phyloP scores from a whole-genome alignment of 1,284 basidiomycete genomes.

The Limonomyces culmigenus region DNA sequence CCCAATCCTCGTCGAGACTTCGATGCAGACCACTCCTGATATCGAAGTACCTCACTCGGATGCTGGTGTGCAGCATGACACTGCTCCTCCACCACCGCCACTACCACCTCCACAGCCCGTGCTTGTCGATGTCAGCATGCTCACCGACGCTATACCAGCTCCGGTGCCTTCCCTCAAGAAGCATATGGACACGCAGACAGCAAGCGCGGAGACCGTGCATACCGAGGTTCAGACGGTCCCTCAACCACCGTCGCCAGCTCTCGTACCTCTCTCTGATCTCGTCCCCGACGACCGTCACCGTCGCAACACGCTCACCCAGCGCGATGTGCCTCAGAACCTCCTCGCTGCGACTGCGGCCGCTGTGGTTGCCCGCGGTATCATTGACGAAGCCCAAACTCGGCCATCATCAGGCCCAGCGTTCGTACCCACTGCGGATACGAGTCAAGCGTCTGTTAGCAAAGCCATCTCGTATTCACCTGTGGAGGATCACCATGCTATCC shows the following conservation, averaged over 20 bases:
- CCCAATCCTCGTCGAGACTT: no score
- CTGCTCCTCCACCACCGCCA: not conserved
- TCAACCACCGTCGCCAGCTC: no score
- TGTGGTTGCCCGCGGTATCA: conserved; percentile 32
- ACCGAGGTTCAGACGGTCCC: not conserved
- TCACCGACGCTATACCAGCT: no score
- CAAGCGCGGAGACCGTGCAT: conserved; percentile 1
- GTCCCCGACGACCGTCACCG: conserved; percentile 7
- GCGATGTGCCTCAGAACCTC: conserved; percentile 17
- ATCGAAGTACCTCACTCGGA: conserved; percentile 15
- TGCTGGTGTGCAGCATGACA: conserved; percentile 23
- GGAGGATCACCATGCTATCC: no score
- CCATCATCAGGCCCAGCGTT: no score
- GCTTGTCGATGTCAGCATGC: not conserved
- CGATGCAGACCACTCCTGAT: conserved; percentile 33
- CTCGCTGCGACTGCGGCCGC: conserved; percentile 22
- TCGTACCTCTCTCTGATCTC: not conserved
- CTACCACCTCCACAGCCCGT: not conserved
- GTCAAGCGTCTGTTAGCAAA: no score
- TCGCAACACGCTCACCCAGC: conserved; percentile 30
- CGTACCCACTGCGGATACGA: no score
- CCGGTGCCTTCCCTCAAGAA: no score
- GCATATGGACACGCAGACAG: conserved; percentile 15
- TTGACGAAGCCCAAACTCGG: no score
- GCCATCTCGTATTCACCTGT: no score